Conservation (phyloP, 176 grass and related monocot genomes). For the Dendrocalamus sinicus region DNA sequence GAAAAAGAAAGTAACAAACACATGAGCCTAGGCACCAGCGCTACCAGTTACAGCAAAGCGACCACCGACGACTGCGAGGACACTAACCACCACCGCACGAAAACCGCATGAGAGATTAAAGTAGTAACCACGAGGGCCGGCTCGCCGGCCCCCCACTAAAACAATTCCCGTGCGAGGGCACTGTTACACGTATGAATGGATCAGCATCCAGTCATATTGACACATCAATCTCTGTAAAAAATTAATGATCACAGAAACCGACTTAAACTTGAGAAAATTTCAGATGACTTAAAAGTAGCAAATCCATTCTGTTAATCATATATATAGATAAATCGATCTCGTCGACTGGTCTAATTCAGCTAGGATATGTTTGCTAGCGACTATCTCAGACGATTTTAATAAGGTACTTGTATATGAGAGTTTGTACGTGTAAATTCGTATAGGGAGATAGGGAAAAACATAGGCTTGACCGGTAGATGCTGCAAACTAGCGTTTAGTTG, state of each 20-base stretch:
- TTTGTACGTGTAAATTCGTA: background rate
- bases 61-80: background rate
- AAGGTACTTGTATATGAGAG: background rate
- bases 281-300: no score
- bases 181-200: background rate
- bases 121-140: slow-evolving; percentile 30
- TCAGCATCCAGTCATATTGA: no score
- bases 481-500: background rate
- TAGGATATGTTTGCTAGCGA: background rate
- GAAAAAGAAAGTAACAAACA: background rate
- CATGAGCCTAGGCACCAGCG: background rate
- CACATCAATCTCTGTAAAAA: no score
- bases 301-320: no score
- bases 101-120: slow-evolving; percentile 38
- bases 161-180: slow-evolving; percentile 26
- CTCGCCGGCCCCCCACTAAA: background rate
- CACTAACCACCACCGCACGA: slow-evolving; percentile 22
- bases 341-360: background rate
- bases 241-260: no score
- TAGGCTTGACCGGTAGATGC: background rate
- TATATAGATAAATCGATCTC: background rate
- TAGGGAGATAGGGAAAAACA: background rate
- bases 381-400: background rate
- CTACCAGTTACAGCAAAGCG: background rate
- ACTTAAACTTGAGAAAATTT: no score